Conservation (phyloP, 1,284 basidiomycete species). For the Cutaneotrichosporon cyanovorans region DNA sequence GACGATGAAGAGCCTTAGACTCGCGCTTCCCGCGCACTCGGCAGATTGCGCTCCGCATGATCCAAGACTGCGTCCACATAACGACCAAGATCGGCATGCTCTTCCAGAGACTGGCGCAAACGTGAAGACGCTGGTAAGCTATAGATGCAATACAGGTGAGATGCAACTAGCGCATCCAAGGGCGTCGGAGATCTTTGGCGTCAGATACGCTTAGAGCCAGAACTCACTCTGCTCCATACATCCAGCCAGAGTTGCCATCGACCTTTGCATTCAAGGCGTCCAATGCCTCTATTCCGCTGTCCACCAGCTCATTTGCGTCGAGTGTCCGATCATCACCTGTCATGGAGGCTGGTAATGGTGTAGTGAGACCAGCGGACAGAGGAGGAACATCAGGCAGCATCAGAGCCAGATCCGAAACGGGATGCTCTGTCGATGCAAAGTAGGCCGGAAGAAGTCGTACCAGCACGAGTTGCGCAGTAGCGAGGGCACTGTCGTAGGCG, state of each 20-base stretch:
- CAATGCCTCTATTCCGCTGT: constrained; percentile 25
- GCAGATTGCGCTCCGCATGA: no score
- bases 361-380: constrained; percentile 32
- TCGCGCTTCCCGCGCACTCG: no score
- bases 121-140: constrained; percentile 18
- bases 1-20: constrained; percentile 34
- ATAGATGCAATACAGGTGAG: constrained; percentile 36
- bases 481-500: constrained; percentile 34
- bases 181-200: constrained; percentile 32
- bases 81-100: constrained; percentile 15
- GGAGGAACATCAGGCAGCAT: constrained; percentile 28
- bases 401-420: constrained; percentile 14
- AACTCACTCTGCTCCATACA: constrained; percentile 30
- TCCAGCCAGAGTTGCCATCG: constrained; percentile 20
- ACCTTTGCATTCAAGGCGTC: constrained; percentile 21
- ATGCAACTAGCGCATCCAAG: constrained; percentile 41
- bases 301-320: constrained; percentile 17
- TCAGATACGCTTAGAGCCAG: no score
- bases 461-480: constrained; percentile 31
- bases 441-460: constrained; percentile 28
- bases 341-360: constrained; percentile 34
- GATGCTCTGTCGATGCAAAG: constrained; percentile 12
- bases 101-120: constrained; percentile 20
- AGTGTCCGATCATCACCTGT: constrained; percentile 32
- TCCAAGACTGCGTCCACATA: constrained; percentile 26